A percentile compares a stretch with the other conserved stretches of the same genome.
These are phyloP conservation scores for Dactylonectria macrodidyma DNA, from an alignment of 2,329 filamentous ascomycete species.

Conservation along the genomic window DNA sequence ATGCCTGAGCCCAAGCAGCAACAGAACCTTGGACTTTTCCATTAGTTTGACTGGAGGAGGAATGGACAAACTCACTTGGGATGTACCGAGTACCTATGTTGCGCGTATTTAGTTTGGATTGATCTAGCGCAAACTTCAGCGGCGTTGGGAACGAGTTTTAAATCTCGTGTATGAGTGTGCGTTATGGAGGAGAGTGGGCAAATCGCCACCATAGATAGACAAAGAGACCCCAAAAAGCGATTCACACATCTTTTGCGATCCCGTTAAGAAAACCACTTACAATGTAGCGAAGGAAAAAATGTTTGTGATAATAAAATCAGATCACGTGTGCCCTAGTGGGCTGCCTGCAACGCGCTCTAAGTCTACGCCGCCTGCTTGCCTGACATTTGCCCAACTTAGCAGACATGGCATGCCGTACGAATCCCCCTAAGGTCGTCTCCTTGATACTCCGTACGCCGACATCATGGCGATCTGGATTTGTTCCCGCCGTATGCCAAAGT, in stretches of 20 bases:
- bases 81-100: slow-evolving; percentile 1
- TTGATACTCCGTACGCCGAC: slow-evolving; percentile 43
- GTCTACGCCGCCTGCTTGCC: slow-evolving; percentile 13
- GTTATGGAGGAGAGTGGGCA: slow-evolving; percentile 32
- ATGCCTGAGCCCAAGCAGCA: slow-evolving; percentile 52
- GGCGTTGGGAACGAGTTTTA: slow-evolving; percentile 46
- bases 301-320: slow-evolving; percentile 5
- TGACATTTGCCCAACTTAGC: not conserved
- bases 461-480: slow-evolving; percentile 18
- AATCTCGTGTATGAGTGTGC: slow-evolving; percentile 24
- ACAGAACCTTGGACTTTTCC: slow-evolving; percentile 56
- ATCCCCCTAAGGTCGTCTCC: slow-evolving; percentile 8
- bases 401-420: not conserved
- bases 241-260: not conserved
- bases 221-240: slow-evolving; percentile 13
- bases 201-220: slow-evolving; percentile 29
- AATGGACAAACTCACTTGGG: slow-evolving; percentile 10
- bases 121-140: slow-evolving; percentile 36
- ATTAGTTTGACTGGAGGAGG: slow-evolving; percentile 46
- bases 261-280: not conserved
- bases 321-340: slow-evolving; percentile 12
- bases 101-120: slow-evolving; percentile 34
- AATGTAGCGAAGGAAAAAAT: not conserved
- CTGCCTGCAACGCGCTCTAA: slow-evolving; percentile 17
- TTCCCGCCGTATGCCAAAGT: slow-evolving; percentile 30